Conservation (phyloP, 2,329 filamentous ascomycete species). For the Cercospora sp. region DNA sequence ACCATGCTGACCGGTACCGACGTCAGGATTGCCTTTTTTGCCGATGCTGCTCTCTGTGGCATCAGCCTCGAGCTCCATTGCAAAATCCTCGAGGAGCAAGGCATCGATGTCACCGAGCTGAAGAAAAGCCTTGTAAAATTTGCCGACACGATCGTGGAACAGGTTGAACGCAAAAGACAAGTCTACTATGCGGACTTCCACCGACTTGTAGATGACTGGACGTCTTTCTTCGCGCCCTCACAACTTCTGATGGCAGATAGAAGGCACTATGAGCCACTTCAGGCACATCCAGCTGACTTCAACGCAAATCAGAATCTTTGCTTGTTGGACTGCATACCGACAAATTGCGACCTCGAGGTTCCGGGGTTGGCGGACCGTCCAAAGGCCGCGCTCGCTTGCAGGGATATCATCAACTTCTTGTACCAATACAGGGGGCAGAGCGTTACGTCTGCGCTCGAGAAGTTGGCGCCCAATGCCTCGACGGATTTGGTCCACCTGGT, state of each 20-base stretch:
- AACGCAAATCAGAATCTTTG: constrained; percentile 59
- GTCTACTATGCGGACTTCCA: constrained; percentile 14
- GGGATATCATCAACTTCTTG: constrained; percentile 54
- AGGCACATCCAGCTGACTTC: constrained; percentile 60
- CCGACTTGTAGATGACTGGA: constrained; percentile 27
- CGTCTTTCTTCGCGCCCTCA: constrained; percentile 26
- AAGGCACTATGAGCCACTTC: constrained; percentile 69
- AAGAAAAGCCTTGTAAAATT: constrained; percentile 16
- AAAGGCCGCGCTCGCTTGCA: constrained; percentile 29
- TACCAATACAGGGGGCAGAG: constrained; percentile 39
- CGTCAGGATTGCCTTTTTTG: background rate
- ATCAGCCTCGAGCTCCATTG: constrained; percentile 36
- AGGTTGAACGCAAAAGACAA: background rate
- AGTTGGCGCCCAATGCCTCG: constrained; percentile 60
- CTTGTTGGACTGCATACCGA: constrained; percentile 69
- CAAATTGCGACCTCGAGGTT: constrained; percentile 37
- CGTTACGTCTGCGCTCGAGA: constrained; percentile 50
- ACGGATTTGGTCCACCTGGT: constrained; percentile 55
- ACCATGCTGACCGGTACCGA: background rate
- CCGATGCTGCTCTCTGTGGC: constrained; percentile 13
- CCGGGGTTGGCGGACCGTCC: constrained; percentile 31
- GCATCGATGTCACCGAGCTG: constrained; percentile 7
- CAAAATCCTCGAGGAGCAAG: constrained; percentile 28
- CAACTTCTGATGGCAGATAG: constrained; percentile 64
- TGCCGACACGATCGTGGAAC: background rate